Evolutionary conservation across 495 filamentous ascomycete genomes (phyloP), one percentile per base, ranked within the genome.

Genomic region (Aspergillus avenaceus): DNA sequence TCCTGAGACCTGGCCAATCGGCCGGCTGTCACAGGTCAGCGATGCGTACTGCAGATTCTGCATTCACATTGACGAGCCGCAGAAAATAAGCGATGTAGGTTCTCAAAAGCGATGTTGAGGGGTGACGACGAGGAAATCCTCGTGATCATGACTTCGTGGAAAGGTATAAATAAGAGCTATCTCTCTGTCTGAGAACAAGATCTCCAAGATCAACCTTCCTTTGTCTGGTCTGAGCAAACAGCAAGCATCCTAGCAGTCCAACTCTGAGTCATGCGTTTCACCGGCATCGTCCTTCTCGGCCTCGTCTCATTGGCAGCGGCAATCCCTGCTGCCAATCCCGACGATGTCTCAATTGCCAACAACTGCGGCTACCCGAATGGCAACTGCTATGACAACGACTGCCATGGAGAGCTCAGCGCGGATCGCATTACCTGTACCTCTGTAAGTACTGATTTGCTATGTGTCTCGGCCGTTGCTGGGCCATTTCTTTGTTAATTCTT

Each of bases 381-480:
- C 5, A 50, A 50, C 48, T 50, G 48, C 48, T 50, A 50, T 26
- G 48, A 50, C 6, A 50, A 50, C 32, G n/a, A 50, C 27, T 50
- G 48, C 5, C 48, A 50, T 26, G 48, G 48, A n/a, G 48, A 50
- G 21, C 27, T 50, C 5, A 43, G 48, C 18, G 2, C 36, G 5
- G 21, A 43, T 4, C 19, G 40, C 11, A 44, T 50, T 5, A 50
- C 48, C 7, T 50, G 48, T 23, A 36, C 48, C 26, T 50, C 48
- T 8, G 48, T 50, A 44, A 3, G 29, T 32, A 4, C 11, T n/a
- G 18, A 4, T 11, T 26, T 32, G 2, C 9, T 24, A 5, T 41
- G 23, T 40, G 31, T 18, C 2, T 22, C n/a, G n/a, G n/a, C n/a
- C n/a, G n/a, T n/a, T n/a, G n/a, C n/a, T n/a, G n/a, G n/a, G n/a